Base-by-base conservation (phyloP, 2,329 filamentous ascomycete species). In the Bertia moriformis region DNA sequence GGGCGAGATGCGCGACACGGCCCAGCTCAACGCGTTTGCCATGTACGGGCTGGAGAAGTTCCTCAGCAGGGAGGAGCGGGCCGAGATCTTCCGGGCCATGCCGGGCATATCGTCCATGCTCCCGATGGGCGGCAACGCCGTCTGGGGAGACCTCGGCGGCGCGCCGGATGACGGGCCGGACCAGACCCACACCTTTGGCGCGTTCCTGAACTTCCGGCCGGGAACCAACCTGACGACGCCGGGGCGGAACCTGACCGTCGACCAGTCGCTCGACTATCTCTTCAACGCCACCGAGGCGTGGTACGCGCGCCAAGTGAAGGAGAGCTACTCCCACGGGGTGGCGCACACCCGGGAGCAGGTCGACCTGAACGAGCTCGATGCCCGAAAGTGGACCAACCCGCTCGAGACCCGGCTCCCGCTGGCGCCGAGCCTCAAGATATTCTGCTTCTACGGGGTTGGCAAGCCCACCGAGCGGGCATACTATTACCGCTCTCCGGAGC, bases 21-120 rank as follows among this genome's bases (percentile, higher is more conserved):
- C 89, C 1, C 91, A 96, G 57, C 73, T 98, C 17, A 96, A 96
- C 50, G 76, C 89, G 2, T 93, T 96, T 56, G 91, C 91, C 5
- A 89, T 98, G 1, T 96, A 95, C 51, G 91, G 91, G 0, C 71
- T 98, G 7, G 91, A 98, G 57, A 93, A 91, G 53, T 98, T 98
- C 55, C 66, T 98, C 37, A 88, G 80, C 49, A 85, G 83, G 50
- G 79, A 88, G 46, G 91, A 98, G 56, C 75, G 91, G 39, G 87
- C 84, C 0, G 87, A 96, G 52, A 81, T 98, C 32, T 94, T 98
- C 65, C 78, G 91, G 39, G 85, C 87, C 36, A 96, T 98, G 89
- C 91, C 91, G 0, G 91, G 91, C 4, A 84, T 95, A 43, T 93
- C 84, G 4, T 93, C 85, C 37, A 96, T 98, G 91, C 69, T 98